Base-by-base conservation (phyloP, 176 grass and related monocot species). In the sorghum (Sorghum bicolor) region DNA sequence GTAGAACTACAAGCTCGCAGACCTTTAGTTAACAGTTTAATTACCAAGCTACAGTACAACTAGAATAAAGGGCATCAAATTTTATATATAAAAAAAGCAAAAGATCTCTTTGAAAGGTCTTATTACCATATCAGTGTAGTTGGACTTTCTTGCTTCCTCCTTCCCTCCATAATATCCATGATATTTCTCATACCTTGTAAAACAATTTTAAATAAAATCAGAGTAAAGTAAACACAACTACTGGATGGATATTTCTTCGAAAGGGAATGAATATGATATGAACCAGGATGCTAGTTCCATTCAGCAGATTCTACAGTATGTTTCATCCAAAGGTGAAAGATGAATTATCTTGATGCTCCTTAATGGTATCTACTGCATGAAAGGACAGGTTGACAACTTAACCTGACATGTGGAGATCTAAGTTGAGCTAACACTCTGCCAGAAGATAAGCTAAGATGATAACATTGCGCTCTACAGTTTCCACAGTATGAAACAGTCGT, bases 111-210 rank as follows among this genome's bases (percentile, higher is more conserved):
- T 20, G 1, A 12, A 29, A 74, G 50, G 68, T 63, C 32, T 44
- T 26, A 57, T 79, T 90, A 99, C 96, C 96, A 99, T 96, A 80
- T 99, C 96, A 82, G 78, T 74, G 52, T 96, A 99, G 83, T 99
- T 99, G 75, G 86, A 81, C 84, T 99, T 99, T 77, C 96, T 99
- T 84, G 93, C 29, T 86, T 92, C 93, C 77, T 96, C 93, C 65
- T 99, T 88, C 34, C 96, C 96, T 89, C 96, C 96, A 1, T 91
- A 96, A 62, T 86, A 90, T 65, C 85, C 84, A 81, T 99, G 96
- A 86, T 99, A 99, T 39, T 99, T 96, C 82, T 99, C 96, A 74
- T 99, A 99, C 87, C 96, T 99, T 81, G 36, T 33, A 75, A 68
- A 80, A 82, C 26, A 31, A 80, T n/a, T 39, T 72, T 28, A 74